Percentiles rank a stretch among this genome's conserved stretches.
Conservation (phyloP, 2,329 filamentous ascomycete genomes). For the Colletotrichum shisoi region DNA sequence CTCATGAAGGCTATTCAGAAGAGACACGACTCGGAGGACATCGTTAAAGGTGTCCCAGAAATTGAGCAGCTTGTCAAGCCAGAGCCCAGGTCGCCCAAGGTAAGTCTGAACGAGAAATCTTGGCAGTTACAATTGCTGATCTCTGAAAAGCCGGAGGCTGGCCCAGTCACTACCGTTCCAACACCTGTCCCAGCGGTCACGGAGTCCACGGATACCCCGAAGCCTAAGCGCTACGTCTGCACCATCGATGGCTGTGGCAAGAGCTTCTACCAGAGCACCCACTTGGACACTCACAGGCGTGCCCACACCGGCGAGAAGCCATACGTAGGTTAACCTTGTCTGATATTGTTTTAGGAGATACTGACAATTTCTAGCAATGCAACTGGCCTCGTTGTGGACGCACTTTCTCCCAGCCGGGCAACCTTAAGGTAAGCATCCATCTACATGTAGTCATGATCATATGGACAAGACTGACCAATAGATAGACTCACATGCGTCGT, state of each 20-base stretch:
- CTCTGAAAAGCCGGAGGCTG: neutral
- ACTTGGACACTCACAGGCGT: conserved; percentile 87
- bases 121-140: neutral
- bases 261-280: conserved; percentile 89
- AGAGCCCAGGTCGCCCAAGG: conserved; percentile 28
- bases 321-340: conserved; percentile 68
- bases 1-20: conserved; percentile 89
- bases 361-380: conserved; percentile 64
- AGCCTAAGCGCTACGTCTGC: conserved; percentile 74
- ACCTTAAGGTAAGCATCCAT: conserved; percentile 73
- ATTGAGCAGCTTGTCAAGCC: conserved; percentile 32
- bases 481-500: conserved; percentile 81
- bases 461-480: conserved; percentile 12
- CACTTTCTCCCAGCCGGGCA: conserved; percentile 87
- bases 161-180: neutral
- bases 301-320: conserved; percentile 91
- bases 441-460: no score
- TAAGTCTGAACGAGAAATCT: neutral
- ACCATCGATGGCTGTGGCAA: conserved; percentile 77
- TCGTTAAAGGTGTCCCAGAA: conserved; percentile 41
- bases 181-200: neutral
- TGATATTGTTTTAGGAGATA: conserved; percentile 14
- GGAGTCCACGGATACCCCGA: conserved; percentile 24
- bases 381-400: conserved; percentile 76
- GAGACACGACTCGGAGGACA: conserved; percentile 58